phyloP scores from a whole-genome alignment of 2,329 filamentous ascomycete species.

The Sclerotinia sclerotiorum region DNA sequence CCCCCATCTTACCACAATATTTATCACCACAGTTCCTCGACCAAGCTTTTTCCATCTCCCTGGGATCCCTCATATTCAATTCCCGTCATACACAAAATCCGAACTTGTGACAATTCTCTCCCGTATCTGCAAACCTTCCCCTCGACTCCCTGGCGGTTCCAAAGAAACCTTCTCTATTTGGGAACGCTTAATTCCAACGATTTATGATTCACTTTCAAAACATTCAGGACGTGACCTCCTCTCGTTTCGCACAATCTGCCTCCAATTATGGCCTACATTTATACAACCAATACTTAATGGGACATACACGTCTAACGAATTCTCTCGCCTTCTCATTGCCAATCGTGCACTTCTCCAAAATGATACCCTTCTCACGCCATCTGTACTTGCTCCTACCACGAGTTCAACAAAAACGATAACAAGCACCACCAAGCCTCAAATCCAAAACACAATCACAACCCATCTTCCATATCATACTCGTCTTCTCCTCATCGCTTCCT shows the following conservation, averaged over 20 bases:
- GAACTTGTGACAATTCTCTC: slow-evolving; percentile 78
- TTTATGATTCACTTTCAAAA: slow-evolving; percentile 83
- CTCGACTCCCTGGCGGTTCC: slow-evolving; percentile 46
- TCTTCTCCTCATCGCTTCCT: slow-evolving; percentile 72
- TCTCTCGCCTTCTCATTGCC: slow-evolving; percentile 76
- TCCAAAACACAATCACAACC: slow-evolving; percentile 48
- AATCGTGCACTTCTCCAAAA: slow-evolving; percentile 70
- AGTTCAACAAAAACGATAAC: slow-evolving; percentile 28
- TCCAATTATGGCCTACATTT: slow-evolving; percentile 82
- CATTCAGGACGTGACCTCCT: slow-evolving; percentile 78
- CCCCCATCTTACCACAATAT: slow-evolving; percentile 71
- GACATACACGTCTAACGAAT: slow-evolving; percentile 70
- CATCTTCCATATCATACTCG: slow-evolving; percentile 70
- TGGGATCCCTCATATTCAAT: slow-evolving; percentile 74
- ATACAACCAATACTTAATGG: slow-evolving; percentile 73
- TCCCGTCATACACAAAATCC: slow-evolving; percentile 77
- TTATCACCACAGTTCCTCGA: slow-evolving; percentile 72
- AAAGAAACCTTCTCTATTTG: slow-evolving; percentile 67
- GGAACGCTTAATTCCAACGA: slow-evolving; percentile 76
- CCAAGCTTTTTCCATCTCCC: slow-evolving; percentile 68
- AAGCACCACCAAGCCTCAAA: slow-evolving; percentile 24
- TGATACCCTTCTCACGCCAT: slow-evolving; percentile 66
- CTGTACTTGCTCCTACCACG: slow-evolving; percentile 49
- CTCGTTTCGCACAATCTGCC: slow-evolving; percentile 67
- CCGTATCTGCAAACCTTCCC: slow-evolving; percentile 45